Conservation (phyloP, 2,329 filamentous ascomycete species). For the Sordariomycetes sp. region DNA sequence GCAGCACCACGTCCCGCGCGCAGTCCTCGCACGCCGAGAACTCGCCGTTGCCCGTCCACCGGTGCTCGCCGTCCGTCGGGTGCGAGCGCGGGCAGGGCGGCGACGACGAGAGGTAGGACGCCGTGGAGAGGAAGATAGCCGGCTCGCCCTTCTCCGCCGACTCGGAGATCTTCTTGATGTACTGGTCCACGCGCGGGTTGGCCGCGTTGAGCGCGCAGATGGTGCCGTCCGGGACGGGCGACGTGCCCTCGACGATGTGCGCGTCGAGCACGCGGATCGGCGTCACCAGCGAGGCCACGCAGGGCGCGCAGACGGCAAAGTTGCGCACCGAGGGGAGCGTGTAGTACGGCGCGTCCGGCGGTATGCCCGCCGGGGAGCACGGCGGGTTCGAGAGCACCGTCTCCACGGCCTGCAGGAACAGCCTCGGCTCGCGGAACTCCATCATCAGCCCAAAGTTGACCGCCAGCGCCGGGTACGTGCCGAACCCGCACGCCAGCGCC, state of each 20-base stretch:
- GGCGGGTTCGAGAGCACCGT: not conserved
- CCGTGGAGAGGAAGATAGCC: slow-evolving; percentile 2
- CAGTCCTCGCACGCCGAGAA: slow-evolving; percentile 4
- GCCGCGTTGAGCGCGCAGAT: slow-evolving; percentile 4
- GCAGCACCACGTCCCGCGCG: slow-evolving; percentile 3
- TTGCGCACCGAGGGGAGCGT: slow-evolving; percentile 1
- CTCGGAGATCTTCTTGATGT: slow-evolving; percentile 5
- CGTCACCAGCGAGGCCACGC: not conserved
- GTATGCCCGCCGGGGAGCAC: not conserved
- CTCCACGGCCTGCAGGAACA: slow-evolving; percentile 3
- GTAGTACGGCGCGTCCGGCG: not conserved
- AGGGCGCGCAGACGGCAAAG: slow-evolving; percentile 2
- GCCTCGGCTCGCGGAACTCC: slow-evolving; percentile 1
- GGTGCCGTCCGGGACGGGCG: not conserved
- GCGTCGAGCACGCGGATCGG: slow-evolving; percentile 2
- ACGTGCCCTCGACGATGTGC: not conserved
- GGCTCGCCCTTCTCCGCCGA: slow-evolving; percentile 4
- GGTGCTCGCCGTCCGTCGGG: not conserved
- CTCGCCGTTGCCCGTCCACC: slow-evolving; percentile 3
- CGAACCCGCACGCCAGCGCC: slow-evolving; percentile 2
- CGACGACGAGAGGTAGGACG: slow-evolving; percentile 2
- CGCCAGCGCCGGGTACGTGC: not conserved
- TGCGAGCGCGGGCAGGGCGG: not conserved
- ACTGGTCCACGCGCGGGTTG: slow-evolving; percentile 4
- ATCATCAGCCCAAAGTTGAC: slow-evolving; percentile 5